Percentiles rank a stretch among this genome's conserved stretches.
Conservation (phyloP, 495 filamentous ascomycete species). For the Aspergillus hancockii region DNA sequence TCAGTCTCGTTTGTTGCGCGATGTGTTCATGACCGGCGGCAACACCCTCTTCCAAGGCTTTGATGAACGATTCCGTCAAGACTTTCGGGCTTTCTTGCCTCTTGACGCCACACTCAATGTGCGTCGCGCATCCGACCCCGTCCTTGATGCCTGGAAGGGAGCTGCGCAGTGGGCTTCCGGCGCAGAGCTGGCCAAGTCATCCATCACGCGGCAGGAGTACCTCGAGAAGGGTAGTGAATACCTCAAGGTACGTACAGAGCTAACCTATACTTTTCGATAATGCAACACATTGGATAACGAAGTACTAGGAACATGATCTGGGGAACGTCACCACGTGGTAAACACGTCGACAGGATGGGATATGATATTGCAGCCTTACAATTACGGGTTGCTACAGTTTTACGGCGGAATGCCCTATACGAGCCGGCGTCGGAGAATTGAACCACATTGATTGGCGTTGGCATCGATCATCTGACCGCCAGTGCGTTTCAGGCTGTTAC, state of each 20-base stretch:
- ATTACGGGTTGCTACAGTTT: not conserved
- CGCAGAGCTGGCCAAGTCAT: conserved; percentile 34
- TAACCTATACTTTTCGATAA: not conserved
- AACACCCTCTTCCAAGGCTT: conserved; percentile 85
- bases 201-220: conserved; percentile 74
- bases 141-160: conserved; percentile 89
- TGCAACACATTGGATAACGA: conserved; percentile 12
- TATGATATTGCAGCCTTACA: not conserved
- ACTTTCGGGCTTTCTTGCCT: conserved; percentile 71
- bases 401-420: not conserved
- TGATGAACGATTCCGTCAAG: conserved; percentile 74
- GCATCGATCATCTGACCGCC: not conserved
- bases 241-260: conserved; percentile 62
- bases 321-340: conserved; percentile 60
- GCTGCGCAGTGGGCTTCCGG: conserved; percentile 75
- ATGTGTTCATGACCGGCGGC: conserved; percentile 94
- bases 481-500: not conserved
- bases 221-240: conserved; percentile 84
- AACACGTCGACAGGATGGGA: not conserved
- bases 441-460: not conserved
- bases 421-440: not conserved
- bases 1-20: conserved; percentile 66
- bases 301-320: conserved; percentile 71
- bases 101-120: conserved; percentile 63
- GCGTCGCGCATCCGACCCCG: conserved; percentile 67